These are phyloP conservation scores for Ilyonectria destructans DNA, from an alignment of 2,329 filamentous ascomycete species.

Conservation along the genomic window DNA sequence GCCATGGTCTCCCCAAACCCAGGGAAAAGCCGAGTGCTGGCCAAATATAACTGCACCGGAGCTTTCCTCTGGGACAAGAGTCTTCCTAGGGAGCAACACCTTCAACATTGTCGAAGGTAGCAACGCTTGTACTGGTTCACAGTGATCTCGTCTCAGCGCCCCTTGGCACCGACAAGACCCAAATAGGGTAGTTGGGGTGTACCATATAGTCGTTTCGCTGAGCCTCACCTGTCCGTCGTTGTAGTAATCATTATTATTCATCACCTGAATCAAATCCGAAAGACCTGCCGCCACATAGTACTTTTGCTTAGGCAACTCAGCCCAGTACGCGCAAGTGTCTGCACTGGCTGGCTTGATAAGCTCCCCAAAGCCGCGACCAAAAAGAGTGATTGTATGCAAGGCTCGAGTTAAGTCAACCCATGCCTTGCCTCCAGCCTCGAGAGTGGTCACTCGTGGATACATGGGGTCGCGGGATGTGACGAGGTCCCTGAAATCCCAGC, in stretches of 20 bases:
- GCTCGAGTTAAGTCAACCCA: slow-evolving; percentile 47
- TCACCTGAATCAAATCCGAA: slow-evolving; percentile 12
- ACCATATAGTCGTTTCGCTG: not conserved
- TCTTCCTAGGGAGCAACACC: not conserved
- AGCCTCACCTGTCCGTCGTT: slow-evolving; percentile 10
- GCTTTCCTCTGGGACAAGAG: not conserved
- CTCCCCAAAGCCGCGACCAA: slow-evolving; percentile 45
- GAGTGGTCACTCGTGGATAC: slow-evolving; percentile 40
- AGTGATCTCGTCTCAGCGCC: not conserved
- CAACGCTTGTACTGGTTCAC: slow-evolving; percentile 21
- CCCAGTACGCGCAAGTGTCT: slow-evolving; percentile 19
- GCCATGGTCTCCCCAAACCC: slow-evolving; percentile 3
- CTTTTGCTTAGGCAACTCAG: slow-evolving; percentile 19
- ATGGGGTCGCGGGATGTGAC: slow-evolving; percentile 33
- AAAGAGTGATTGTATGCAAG: slow-evolving; percentile 42
- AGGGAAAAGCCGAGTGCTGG: not conserved
- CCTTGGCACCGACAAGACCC: slow-evolving; percentile 10
- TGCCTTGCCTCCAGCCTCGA: slow-evolving; percentile 24
- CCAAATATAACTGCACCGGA: slow-evolving; percentile 13
- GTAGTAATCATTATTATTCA: not conserved
- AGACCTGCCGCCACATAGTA: slow-evolving; percentile 27
- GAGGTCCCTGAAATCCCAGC: slow-evolving; percentile 52
- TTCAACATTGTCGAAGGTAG: slow-evolving; percentile 4
- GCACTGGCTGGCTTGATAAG: slow-evolving; percentile 31
- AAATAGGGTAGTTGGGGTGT: slow-evolving; percentile 18